Base-by-base conservation (phyloP, 2,329 filamentous ascomycete species). In the Arthrobotrys sphaeroides region DNA sequence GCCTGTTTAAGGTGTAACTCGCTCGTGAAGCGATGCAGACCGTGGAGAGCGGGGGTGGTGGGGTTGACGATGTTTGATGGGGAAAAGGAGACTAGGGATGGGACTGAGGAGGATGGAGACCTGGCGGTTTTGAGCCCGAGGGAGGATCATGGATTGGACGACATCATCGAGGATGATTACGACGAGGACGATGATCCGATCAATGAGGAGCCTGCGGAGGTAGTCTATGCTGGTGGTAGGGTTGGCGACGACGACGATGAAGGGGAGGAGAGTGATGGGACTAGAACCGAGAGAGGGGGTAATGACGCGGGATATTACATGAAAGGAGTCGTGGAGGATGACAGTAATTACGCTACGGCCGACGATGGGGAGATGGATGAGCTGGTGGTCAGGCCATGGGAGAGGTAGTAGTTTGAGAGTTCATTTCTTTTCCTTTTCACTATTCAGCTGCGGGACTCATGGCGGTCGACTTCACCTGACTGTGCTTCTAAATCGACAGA, bases 31-130 rank as follows among this genome's bases (percentile, higher is more conserved):
- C 89, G 94, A 81, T 98, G 94, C 82, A 90, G 89, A 81, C 93
- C 95, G 0, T 99, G 95, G 95, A 89, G 86, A 79, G 95, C 95
- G 22, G 95, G 97, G 82, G 91, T 98, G 16, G 82, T 97, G 47
- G 89, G 90, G 84, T 86, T 16, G 83, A 83, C 42, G 42, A 75
- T 9, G 80, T 79, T 59, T 80, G 81, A 77, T 85, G 83, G 78
- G 82, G 22, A 81, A 76, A 82, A 80, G 62, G 38, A 77, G n/a
- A 42, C 59, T 2, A 55, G 16, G n/a, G 31, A 38, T 38, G 75
- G 83, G 5, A 80, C 82, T 5, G 81, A 83, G 9, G 89, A 91
- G 24, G 88, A 87, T 0, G 88, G 89, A 20, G 87, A 88, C 45
- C 83, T 86, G 24, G 82, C 82, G 60, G 22, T 66, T 6, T 31